Base-by-base conservation (phyloP, 805 yeast genomes). In the Pichia exigua region DNA sequence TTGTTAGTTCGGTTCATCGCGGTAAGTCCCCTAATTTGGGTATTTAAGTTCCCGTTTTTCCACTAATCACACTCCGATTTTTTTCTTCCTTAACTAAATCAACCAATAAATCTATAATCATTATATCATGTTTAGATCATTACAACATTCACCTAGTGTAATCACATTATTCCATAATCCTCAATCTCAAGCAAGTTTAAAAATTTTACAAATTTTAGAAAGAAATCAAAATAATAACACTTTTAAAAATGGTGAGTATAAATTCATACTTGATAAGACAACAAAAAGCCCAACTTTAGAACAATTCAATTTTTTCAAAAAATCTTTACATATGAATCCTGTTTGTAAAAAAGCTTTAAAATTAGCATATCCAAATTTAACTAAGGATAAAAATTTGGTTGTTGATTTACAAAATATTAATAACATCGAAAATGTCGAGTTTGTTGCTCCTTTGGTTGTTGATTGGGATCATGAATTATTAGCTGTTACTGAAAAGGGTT, bases 381-480 rank as follows among this genome's bases (percentile, higher is more conserved):
- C 60, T 3, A 41, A 44, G 8, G 55, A 41, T 30, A 53, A 52
- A 26, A 18, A 46, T 28, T 22, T 51, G 8, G 61, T 59, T 21
- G 51, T 45, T 15, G 67, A 65, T 41, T 51, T 59, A 30, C 48
- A 51, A 39, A 39, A 22, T 28, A 18, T 53, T 17, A 42, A 47
- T 35, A 35, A 26, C 0, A 72, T 65, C 55, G 69, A 58, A 3
- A 68, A 35, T n/a, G 39, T 17, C 9, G 20, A 35, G 8, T 35
- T 35, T n/a, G 39, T 35, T 35, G 39, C 73, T 1, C 84, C 84
- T 1, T 65, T 79, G 44, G 68, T 81, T 18, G 83, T 82, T 17
- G 86, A 82, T 64, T 82, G 87, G 86, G 79, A 77, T 56, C 73
- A 79, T 57, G 73, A 75, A 47, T 61, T 71, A 61, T 68, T 81